Base-by-base conservation (phyloP, 2,329 filamentous ascomycete species). In the Colletotrichum caudatum region DNA sequence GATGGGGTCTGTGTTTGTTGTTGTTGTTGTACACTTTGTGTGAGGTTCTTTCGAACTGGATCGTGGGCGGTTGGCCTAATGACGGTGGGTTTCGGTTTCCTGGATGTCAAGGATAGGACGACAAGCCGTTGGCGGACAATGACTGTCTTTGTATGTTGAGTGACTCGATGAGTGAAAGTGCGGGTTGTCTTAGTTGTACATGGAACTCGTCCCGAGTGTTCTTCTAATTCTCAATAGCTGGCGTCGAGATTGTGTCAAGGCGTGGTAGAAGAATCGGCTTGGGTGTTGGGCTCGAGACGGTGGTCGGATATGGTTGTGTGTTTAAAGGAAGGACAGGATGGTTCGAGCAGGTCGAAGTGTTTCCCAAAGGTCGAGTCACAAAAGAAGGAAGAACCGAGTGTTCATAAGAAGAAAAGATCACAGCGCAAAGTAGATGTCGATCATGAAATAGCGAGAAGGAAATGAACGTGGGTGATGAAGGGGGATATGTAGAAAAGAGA, bases 401-500 rank as follows among this genome's bases (percentile, higher is more conserved):
- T 81, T 80, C 81, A 84, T 82, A 82, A 82, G 82, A 81, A 81
- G 80, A 82, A 81, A 82, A 79, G 79, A 83, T 82, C 81, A 84
- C 79, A 80, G 75, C 76, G 74, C 76, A 79, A 79, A 79, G 80
- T 80, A 81, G 82, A 77, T 85, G 83, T 82, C 83, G 83, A 86
- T 86, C 83, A 82, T 84, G 76, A 76, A 75, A 81, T 82, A 79
- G 79, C 78, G 77, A 81, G 78, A 76, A 76, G 69, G 75, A 76
- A 75, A 75, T 74, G 79, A 81, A 78, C 76, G 78, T 81, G 78
- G 75, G 79, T 80, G 77, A 77, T 79, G 83, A 83, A 78, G 83
- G 84, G 84, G 83, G 79, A 87, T 87, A 87, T 85, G 85, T 87
- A 86, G 78, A 86, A 78, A 77, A 79, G 77, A 81, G 77, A 59